Base-by-base conservation (phyloP, 225 moss, liverwort and hornwort species). In the Marchantia polymorpha region DNA sequence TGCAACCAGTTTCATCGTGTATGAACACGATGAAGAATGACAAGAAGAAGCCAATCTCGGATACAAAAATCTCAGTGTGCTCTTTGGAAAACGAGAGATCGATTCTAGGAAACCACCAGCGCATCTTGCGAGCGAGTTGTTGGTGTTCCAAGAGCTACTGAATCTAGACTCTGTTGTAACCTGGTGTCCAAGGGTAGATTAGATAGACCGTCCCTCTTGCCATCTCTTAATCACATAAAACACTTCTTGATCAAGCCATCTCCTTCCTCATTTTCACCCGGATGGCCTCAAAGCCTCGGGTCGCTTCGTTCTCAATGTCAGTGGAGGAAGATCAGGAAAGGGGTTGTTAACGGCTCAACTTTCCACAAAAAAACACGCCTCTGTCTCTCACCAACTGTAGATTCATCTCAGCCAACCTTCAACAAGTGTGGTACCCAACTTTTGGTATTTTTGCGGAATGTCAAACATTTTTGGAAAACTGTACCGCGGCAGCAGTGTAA, bases 331-430 rank as follows among this genome's bases (percentile, higher is more conserved):
- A 95, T 87, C 56, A 99, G 83, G 79, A 90, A 93, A 22, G 99
- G 91, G 61, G 99, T 90, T 9, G 92, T 90, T 61, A 99, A 78
- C 50, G 99, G 99, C 86, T 99, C 99, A 71, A 99, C 92, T 78
- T 99, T 95, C 99, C 99, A 99, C 82, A 95, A 80, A 17, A 95
- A 99, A 65, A 99, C 99, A 76, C 95, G 90, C n/a, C 86, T 88
- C 69, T 99, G 99, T 82, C 99, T 93, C 81, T 99, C 99, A 77
- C 99, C 92, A 72, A 93, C 93, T 64, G 99, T 93, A 63, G 99
- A 99, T 82, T 99, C 99, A 84, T 99, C 99, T 95, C 99, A 99
- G 75, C 93, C 93, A 78, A 99, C 97, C 97, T 97, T 82, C 61
- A 69, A 23, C n/a, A n/a, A n/a, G n/a, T n/a, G n/a, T n/a, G n/a